Evolutionary conservation across 768 basidiomycete genomes (phyloP).

Genomic region (Hebeloma cylindrosporum): DNA sequence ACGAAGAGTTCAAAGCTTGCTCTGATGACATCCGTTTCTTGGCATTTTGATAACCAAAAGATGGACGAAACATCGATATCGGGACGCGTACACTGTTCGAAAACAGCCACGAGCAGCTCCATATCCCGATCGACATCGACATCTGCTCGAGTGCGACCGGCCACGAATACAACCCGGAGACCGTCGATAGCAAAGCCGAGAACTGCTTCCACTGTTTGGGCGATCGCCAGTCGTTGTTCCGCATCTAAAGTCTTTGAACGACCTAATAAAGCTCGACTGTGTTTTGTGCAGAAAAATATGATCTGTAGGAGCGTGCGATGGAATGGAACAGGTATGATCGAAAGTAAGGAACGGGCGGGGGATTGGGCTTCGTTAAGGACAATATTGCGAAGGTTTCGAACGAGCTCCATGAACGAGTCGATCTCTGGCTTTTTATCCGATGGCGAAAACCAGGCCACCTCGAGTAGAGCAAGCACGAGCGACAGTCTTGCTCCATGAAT

Average conservation of each 20-base stretch:
- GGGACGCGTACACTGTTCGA: constrained; percentile 72
- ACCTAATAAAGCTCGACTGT: constrained; percentile 51
- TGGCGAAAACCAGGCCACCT: constrained; percentile 74
- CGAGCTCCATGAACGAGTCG: constrained; percentile 59
- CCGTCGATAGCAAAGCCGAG: constrained; percentile 69
- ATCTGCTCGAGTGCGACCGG: constrained; percentile 56
- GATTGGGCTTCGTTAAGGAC: constrained; percentile 74
- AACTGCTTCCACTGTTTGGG: constrained; percentile 59
- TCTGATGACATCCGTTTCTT: constrained; percentile 78
- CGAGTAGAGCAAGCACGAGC: constrained; percentile 74
- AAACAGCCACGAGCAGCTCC: constrained; percentile 79
- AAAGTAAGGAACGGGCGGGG: constrained; percentile 71
- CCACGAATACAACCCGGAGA: constrained; percentile 60
- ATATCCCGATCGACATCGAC: constrained; percentile 77
- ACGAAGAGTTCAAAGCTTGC: constrained; percentile 73
- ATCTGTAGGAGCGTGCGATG: constrained; percentile 81
- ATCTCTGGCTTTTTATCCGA: constrained; percentile 55
- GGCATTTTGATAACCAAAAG: constrained; percentile 77
- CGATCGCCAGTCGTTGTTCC: constrained; percentile 60
- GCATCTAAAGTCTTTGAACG: constrained; percentile 53
- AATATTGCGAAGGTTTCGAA: constrained; percentile 61
- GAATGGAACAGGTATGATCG: constrained; percentile 62
- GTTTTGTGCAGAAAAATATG: constrained; percentile 72
- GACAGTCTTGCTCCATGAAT: constrained; percentile 77
- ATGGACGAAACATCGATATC: constrained; percentile 69